Evolutionary conservation across 148 eudicot species (phyloP), one percentile per base, ranked within the genome.

Genomic region (Rhododendron vialii): DNA sequence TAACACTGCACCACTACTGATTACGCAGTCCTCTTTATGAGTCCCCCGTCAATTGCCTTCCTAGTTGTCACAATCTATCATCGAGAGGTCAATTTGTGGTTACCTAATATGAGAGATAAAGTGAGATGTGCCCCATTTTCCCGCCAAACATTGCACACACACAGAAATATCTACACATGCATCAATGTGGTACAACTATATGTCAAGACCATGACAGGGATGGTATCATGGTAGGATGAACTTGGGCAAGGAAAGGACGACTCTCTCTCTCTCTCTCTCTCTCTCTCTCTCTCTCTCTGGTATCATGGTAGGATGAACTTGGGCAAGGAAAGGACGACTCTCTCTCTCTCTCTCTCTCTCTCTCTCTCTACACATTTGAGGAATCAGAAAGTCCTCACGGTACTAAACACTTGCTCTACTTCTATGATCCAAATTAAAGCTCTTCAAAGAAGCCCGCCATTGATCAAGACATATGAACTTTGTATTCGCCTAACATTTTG

Each of bases 231-330:
- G 75, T 69, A 33, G 76, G 76, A 76, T 76, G 47, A 76, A 76
- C 50, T 76, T 76, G 43, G 80, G 41, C 80, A 76, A 38, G 26
- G 80, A 76, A 76, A 38, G 26, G 80, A 76, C 80, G 48, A 76
- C 18, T 75, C 78, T 74, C 24, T 75, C 9, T 28, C 17, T 69
- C 41, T 28, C 17, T 69, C 41, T 36, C 0, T 36, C 4, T 36
- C 4, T 35, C 36, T 35, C 41, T 38, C 41, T 36, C 36, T 36
- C 36, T 36, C 36, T 36, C 36, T 36, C 36, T 36, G n/a, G n/a
- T n/a, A n/a, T n/a, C n/a, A n/a, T n/a, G n/a, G n/a, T n/a, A n/a
- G n/a, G n/a, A n/a, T n/a, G n/a, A n/a, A n/a, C n/a, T n/a, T n/a
- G n/a, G n/a, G n/a, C n/a, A n/a, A n/a, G n/a, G n/a, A n/a, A n/a